Conservation (phyloP, 1,284 basidiomycete species). For the Trametes polyzona region DNA sequence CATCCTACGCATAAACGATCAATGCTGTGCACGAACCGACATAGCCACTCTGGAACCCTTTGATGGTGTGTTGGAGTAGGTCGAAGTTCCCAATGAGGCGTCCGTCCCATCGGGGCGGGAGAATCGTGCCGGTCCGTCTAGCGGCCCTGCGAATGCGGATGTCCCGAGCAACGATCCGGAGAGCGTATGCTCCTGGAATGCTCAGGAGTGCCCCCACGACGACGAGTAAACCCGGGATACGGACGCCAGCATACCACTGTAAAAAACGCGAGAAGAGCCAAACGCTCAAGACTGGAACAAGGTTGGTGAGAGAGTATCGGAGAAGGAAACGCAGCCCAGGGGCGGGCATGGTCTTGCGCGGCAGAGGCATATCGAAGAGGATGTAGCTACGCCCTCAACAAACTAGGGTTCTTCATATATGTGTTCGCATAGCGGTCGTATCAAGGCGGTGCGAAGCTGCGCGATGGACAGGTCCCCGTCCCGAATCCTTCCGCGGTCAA, state of each 20-base stretch:
- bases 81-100: conserved; percentile 23
- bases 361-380: too few species aligned
- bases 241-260: neutral
- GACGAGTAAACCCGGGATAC: neutral
- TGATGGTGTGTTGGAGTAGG: conserved; percentile 15
- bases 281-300: neutral
- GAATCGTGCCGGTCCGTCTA: conserved; percentile 19
- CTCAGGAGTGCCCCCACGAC: neutral
- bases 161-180: conserved; percentile 8
- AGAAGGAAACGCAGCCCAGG: conserved; percentile 3
- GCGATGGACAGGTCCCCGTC: neutral
- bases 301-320: neutral
- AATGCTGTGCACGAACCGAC: conserved; percentile 15
- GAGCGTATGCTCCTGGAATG: neutral
- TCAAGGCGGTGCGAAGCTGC: neutral
- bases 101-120: conserved; percentile 25
- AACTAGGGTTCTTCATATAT: too few species aligned
- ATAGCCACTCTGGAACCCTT: conserved; percentile 21
- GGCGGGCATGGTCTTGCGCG: neutral
- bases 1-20: neutral
- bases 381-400: too few species aligned
- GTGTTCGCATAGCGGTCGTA: too few species aligned
- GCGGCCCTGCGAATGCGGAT: conserved; percentile 19
- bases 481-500: neutral
- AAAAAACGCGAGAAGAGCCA: neutral